phyloP scores from a whole-genome alignment of 1,139 yeast genomes.

The Saccharomycopsis hybrid region DNA sequence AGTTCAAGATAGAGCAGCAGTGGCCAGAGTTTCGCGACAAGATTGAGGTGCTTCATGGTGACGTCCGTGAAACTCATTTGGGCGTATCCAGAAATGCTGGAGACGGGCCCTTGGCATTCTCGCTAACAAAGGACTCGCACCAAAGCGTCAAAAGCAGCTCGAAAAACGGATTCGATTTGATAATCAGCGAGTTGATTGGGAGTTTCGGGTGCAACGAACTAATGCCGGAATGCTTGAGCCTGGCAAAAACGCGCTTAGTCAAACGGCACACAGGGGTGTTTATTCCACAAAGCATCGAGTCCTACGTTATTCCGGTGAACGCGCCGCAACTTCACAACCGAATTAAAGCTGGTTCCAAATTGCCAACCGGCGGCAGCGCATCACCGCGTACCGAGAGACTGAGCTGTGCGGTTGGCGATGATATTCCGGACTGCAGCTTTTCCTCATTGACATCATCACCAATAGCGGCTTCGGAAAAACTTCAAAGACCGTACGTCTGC shows the following conservation, averaged over 20 bases:
- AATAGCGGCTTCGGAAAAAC: no score
- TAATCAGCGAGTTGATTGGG: conserved; percentile 78
- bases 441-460: no score
- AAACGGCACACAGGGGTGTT: conserved; percentile 31
- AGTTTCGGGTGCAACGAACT: conserved; percentile 91
- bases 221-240: conserved; percentile 63
- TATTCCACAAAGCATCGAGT: conserved; percentile 61
- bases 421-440: no score
- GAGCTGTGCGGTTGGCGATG: no score
- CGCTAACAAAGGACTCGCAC: no score
- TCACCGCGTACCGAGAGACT: no score
- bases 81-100: neutral
- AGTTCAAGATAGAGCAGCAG: neutral
- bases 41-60: neutral
- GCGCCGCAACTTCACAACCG: no score
- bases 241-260: conserved; percentile 31
- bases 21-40: neutral
- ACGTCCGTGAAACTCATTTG: neutral
- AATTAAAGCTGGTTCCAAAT: no score
- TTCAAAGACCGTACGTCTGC: neutral
- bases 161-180: conserved; percentile 30
- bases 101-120: no score
- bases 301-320: conserved; percentile 60
- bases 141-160: no score
- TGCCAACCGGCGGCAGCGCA: no score